Percentiles rank a stretch among this genome's conserved stretches.
Conservation (phyloP, 1,139 yeast species). For the Suhomyces bolitotheri region DNA sequence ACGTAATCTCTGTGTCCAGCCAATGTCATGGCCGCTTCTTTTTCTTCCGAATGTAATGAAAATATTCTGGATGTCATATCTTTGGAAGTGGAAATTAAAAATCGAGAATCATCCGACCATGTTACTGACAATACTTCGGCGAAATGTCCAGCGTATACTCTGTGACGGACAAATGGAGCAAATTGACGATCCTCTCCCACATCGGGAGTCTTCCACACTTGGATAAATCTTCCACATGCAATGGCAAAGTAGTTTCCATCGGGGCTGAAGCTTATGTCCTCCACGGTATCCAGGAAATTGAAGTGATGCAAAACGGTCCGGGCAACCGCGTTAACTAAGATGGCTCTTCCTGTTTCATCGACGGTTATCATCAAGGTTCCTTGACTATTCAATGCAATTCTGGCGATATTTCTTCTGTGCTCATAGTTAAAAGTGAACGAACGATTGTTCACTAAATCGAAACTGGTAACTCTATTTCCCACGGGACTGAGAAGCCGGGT, state of each 20-base stretch:
- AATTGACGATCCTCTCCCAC: slow-evolving; percentile 76
- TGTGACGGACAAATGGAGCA: slow-evolving; percentile 91
- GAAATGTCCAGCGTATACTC: slow-evolving; percentile 91
- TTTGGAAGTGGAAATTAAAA: slow-evolving; percentile 80
- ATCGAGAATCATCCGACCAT: slow-evolving; percentile 92
- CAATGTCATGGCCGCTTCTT: slow-evolving; percentile 78
- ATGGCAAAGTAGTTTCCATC: slow-evolving; percentile 87
- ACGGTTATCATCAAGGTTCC: slow-evolving; percentile 81
- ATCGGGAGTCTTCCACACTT: slow-evolving; percentile 93
- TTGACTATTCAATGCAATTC: slow-evolving; percentile 81
- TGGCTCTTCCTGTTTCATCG: slow-evolving; percentile 92
- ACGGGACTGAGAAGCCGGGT: slow-evolving; percentile 84
- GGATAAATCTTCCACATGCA: slow-evolving; percentile 78
- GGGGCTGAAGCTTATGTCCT: slow-evolving; percentile 80
- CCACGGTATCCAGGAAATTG: slow-evolving; percentile 80
- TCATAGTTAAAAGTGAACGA: slow-evolving; percentile 91
- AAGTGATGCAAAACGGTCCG: slow-evolving; percentile 92
- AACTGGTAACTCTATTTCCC: slow-evolving; percentile 88
- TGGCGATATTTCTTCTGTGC: slow-evolving; percentile 79
- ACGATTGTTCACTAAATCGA: slow-evolving; percentile 79
- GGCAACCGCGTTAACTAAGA: slow-evolving; percentile 79
- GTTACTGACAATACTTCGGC: slow-evolving; percentile 74
- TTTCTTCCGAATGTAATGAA: slow-evolving; percentile 73
- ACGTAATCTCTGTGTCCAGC: slow-evolving; percentile 94
- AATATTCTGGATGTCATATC: slow-evolving; percentile 90